A percentile compares a stretch with the other conserved stretches of the same genome.
Evolutionary conservation across 208 protist genomes (phyloP).

Genomic region (Leishmania turanica): DNA sequence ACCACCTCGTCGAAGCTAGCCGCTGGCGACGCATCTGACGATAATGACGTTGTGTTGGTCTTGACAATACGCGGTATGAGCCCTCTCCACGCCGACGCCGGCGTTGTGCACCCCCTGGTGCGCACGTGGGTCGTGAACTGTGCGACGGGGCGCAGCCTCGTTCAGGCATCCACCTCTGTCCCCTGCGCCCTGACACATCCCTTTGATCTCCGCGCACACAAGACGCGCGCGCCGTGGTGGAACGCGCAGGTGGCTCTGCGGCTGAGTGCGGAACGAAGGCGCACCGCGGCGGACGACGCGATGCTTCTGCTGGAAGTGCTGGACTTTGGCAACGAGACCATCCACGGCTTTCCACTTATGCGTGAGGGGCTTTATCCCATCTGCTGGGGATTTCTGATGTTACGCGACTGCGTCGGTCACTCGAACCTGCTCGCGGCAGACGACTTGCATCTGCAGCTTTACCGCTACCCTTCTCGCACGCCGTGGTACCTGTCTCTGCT

Average conservation of each 20-base stretch:
- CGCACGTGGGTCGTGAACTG: slow-evolving; percentile 81
- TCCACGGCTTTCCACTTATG: slow-evolving; percentile 58
- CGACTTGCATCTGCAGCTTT: slow-evolving; percentile 75
- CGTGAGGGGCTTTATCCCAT: slow-evolving; percentile 64
- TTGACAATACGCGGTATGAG: slow-evolving; percentile 76
- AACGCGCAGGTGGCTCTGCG: slow-evolving; percentile 58
- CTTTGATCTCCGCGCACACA: slow-evolving; percentile 69
- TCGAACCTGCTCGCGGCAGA: slow-evolving; percentile 27
- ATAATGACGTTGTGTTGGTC: slow-evolving; percentile 24
- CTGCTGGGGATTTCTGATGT: slow-evolving; percentile 82
- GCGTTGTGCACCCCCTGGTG: slow-evolving; percentile 81
- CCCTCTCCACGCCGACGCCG: slow-evolving; percentile 61
- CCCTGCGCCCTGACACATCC: slow-evolving; percentile 72
- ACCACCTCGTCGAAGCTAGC: neutral
- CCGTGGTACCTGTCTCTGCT: slow-evolving; percentile 57
- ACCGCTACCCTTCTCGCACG: slow-evolving; percentile 63
- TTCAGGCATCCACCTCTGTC: slow-evolving; percentile 22
- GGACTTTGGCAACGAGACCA: slow-evolving; percentile 65
- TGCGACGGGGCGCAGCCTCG: slow-evolving; percentile 53
- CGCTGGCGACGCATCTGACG: neutral
- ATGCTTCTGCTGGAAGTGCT: slow-evolving; percentile 85
- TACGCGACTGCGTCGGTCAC: slow-evolving; percentile 56
- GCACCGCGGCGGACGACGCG: slow-evolving; percentile 21
- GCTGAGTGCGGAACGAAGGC: slow-evolving; percentile 25
- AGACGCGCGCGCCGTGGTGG: slow-evolving; percentile 73